Evolutionary conservation across 306 rosid species (phyloP), one percentile per base, ranked within the genome.

Genomic region (Cyclanthera cordifolia): DNA sequence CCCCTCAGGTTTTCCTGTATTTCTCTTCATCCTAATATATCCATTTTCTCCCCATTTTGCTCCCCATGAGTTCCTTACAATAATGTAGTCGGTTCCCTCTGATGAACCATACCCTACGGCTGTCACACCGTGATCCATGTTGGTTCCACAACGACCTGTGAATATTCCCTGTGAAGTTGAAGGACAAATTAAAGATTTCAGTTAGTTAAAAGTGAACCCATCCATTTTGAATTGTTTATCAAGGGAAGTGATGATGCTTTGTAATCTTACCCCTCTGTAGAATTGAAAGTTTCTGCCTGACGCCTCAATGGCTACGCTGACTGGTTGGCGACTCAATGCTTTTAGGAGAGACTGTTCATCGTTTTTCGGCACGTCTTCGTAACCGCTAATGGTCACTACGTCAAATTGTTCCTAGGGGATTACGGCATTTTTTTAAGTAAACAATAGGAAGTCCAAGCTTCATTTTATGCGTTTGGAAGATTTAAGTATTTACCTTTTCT

Each of bases 11-110:
- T 93, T 90, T 53, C 88, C 94, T 0, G 65, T 86, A 78, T 79
- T 87, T 41, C 94, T 85, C 83, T 65, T 86, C 91, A 93, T 85
- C 70, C 94, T 81, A 41, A 90, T 83, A 72, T 80, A 90, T 0
- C 96, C 99, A 65, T 83, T 90, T 76, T 93, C 96, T 70, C 99
- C 96, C 96, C 99, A 90, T 72, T 83, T 85, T n/a, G 86, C 51
- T 14, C 96, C 99, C 91, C 96, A 90, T 19, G 95, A 93, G 67
- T 93, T 90, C 78, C 79, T 93, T 48, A 93, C 96, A 24, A 69
- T 86, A 77, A 93, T 77, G 78, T 93, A 93, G 73, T 88, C 94
- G 64, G 79, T 20, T 1, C 91, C 88, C 56, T 90, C 80, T n/a
- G 87, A 72, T 70, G 95, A 77, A 4, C 95, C 97, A 7, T 94